Evolutionary conservation across 1,284 basidiomycete species (phyloP).

Genomic region (Ustilago xerochloae): DNA sequence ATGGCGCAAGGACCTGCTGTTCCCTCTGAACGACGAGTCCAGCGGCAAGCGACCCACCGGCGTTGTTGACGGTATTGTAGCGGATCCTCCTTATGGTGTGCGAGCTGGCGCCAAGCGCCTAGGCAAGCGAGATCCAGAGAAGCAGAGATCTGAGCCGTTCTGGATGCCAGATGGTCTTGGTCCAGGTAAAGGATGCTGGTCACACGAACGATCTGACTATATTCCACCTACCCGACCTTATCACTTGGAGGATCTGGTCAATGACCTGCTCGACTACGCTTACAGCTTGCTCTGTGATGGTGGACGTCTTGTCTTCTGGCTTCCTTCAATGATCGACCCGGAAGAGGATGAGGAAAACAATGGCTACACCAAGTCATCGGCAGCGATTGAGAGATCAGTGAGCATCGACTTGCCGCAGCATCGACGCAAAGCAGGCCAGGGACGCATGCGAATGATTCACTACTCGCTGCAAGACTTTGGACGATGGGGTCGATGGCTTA

Average conservation of each 20-base stretch:
- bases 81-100: conserved; percentile 79
- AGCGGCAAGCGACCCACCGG: conserved; percentile 66
- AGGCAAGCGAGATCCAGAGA: conserved; percentile 74
- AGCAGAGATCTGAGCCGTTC: conserved; percentile 64
- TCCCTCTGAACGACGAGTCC: conserved; percentile 7
- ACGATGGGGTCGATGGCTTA: conserved; percentile 81
- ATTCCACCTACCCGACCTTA: conserved; percentile 84
- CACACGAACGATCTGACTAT: conserved; percentile 67
- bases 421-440: conserved; percentile 35
- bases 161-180: conserved; percentile 65
- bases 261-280: conserved; percentile 84
- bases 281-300: conserved; percentile 84
- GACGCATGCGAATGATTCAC: conserved; percentile 71
- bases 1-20: conserved; percentile 73
- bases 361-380: conserved; percentile 71
- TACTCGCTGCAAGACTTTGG: conserved; percentile 96
- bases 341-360: conserved; percentile 47
- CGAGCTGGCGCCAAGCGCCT: conserved; percentile 94
- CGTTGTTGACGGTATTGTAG: conserved; percentile 87
- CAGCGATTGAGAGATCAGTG: conserved; percentile 71
- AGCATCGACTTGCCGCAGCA: conserved; percentile 71
- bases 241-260: conserved; percentile 84
- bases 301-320: conserved; percentile 88
- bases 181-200: conserved; percentile 44
- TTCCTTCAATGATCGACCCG: conserved; percentile 62